Conservation (phyloP, 257 asterid genomes). For the Solanum appendiculatum region DNA sequence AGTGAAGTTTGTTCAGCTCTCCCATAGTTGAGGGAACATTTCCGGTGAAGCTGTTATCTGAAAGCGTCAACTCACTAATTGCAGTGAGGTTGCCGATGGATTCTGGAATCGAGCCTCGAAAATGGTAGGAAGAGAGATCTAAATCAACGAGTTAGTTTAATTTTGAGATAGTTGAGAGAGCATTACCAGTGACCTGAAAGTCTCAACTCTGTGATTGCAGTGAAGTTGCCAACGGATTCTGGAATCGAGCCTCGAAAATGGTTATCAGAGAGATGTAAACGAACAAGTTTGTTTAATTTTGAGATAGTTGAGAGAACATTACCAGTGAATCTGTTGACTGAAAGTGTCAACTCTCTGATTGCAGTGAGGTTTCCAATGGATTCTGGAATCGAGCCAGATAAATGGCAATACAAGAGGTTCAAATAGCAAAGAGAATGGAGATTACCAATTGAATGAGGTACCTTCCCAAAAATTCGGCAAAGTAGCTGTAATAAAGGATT, state of each 20-base stretch:
- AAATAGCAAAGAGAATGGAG: background rate
- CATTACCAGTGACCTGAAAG: background rate
- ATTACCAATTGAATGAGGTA: background rate
- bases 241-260: background rate
- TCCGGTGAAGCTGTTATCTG: background rate
- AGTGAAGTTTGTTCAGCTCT: background rate
- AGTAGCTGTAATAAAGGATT: too few species aligned
- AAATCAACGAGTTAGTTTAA: background rate
- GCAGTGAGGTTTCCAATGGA: background rate
- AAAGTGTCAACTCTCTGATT: background rate
- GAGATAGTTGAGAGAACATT: background rate
- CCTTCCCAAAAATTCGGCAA: background rate
- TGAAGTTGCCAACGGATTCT: background rate
- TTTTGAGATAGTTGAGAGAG: background rate
- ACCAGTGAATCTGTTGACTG: background rate
- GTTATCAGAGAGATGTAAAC: background rate
- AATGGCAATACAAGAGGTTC: accelerated
- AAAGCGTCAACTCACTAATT: background rate
- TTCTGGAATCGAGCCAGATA: background rate
- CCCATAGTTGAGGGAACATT: background rate
- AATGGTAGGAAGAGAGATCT: too few species aligned
- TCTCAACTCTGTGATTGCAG: background rate
- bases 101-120: background rate
- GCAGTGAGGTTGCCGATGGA: background rate
- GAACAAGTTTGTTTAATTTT: background rate